These are phyloP conservation scores for Termitomyces heimii DNA, from an alignment of 768 basidiomycete species.

Conservation along the genomic window DNA sequence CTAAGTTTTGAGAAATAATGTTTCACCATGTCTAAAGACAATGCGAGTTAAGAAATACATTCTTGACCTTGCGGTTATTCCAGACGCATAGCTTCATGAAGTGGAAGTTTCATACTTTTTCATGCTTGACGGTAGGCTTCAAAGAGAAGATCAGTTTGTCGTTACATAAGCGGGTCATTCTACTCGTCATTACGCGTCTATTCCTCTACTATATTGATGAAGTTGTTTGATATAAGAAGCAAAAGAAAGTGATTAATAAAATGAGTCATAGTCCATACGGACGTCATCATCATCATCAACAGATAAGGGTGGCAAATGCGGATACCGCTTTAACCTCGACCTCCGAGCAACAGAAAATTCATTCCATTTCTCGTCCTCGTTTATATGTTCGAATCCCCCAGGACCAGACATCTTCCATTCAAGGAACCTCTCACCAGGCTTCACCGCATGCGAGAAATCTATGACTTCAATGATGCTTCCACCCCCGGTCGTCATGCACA, in stretches of 20 bases:
- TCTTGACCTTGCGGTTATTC: neutral
- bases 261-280: neutral
- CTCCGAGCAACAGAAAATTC: neutral
- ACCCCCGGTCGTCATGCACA: slow-evolving; percentile 43
- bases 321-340: neutral
- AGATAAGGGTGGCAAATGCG: neutral
- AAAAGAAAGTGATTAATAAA: neutral
- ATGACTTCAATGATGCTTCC: slow-evolving; percentile 35
- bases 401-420: slow-evolving; percentile 22
- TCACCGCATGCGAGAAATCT: slow-evolving; percentile 34
- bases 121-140: too few relatives aligned
- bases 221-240: neutral
- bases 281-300: neutral
- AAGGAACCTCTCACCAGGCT: slow-evolving; percentile 22
- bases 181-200: neutral
- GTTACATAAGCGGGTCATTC: neutral
- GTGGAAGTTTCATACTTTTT: neutral
- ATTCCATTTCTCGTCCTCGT: neutral
- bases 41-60: neutral
- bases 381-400: slow-evolving; percentile 8
- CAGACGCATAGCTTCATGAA: neutral
- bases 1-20: neutral
- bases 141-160: too few relatives aligned
- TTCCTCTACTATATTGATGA: neutral
- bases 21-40: neutral